Evolutionary conservation across 108 stramenopile genomes (phyloP).

Genomic region (Epithemia pelagica): DNA sequence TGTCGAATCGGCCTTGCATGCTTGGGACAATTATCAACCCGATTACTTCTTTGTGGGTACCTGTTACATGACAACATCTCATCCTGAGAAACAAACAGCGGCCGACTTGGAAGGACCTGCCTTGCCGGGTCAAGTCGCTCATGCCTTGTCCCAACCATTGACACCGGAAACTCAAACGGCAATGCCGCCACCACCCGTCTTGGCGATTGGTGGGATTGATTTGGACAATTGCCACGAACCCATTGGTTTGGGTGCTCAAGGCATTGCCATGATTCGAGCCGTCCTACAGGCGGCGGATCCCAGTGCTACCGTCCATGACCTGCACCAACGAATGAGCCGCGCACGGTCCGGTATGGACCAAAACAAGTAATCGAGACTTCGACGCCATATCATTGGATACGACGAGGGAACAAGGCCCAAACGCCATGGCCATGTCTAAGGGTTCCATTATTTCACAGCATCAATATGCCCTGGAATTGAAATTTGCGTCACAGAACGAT

Average conservation of each 20-base stretch:
- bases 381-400: too few relatives aligned
- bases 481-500: too few relatives aligned
- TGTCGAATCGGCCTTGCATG: conserved; percentile 40
- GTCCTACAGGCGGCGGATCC: conserved; percentile 62
- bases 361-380: too few relatives aligned
- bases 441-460: too few relatives aligned
- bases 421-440: too few relatives aligned
- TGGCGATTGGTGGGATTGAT: conserved; percentile 81
- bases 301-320: conserved; percentile 17
- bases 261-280: conserved; percentile 71
- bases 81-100: conserved; percentile 64
- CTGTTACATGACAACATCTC: conserved; percentile 60
- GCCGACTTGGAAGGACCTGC: conserved; percentile 65
- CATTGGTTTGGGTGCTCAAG: conserved; percentile 57
- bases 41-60: conserved; percentile 82
- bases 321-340: conserved; percentile 37
- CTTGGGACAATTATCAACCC: conserved; percentile 22
- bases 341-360: too few relatives aligned
- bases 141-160: conserved; percentile 8
- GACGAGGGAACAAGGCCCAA: too few relatives aligned
- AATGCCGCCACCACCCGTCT: conserved; percentile 26
- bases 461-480: too few relatives aligned
- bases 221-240: conserved; percentile 61
- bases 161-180: too few relatives aligned
- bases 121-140: conserved; percentile 49